Evolutionary conservation across 495 filamentous ascomycete species (phyloP).

Genomic region (Penicillium waksmanii): DNA sequence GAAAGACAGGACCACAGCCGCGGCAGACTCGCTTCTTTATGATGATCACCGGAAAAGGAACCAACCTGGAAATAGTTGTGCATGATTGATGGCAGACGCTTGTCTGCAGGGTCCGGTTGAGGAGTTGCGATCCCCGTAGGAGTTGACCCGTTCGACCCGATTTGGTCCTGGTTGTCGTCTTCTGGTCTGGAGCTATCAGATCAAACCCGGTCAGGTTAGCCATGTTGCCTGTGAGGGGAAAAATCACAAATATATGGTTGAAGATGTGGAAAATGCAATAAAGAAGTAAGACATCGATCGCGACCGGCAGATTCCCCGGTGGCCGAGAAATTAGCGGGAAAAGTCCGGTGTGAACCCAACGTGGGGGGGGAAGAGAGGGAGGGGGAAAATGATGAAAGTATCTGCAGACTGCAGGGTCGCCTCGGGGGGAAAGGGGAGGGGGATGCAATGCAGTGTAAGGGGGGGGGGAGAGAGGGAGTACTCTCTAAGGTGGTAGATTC

Average conservation of each 20-base stretch:
- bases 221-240: constrained; percentile 2
- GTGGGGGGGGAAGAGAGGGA: not conserved
- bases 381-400: not conserved
- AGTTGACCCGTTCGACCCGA: constrained; percentile 75
- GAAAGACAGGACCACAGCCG: constrained; percentile 45
- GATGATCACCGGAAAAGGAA: constrained; percentile 56
- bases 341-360: constrained; percentile 12
- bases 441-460: constrained; percentile 33
- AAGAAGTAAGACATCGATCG: not conserved
- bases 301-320: not conserved
- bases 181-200: constrained; percentile 48
- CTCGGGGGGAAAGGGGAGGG: not conserved
- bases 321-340: constrained; percentile 13
- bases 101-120: constrained; percentile 85
- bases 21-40: constrained; percentile 55
- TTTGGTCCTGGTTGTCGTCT: constrained; percentile 75
- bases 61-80: constrained; percentile 98
- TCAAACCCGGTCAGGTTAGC: constrained; percentile 26
- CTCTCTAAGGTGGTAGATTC: not conserved
- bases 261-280: too few relatives aligned
- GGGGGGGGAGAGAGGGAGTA: constrained; percentile 10
- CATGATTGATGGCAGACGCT: constrained; percentile 86
- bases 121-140: constrained; percentile 86
- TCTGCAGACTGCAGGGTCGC: constrained; percentile 2
- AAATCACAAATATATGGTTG: too few relatives aligned